Conservation (phyloP, 2,329 filamentous ascomycete species). For the Blastomyces gilchristii region DNA sequence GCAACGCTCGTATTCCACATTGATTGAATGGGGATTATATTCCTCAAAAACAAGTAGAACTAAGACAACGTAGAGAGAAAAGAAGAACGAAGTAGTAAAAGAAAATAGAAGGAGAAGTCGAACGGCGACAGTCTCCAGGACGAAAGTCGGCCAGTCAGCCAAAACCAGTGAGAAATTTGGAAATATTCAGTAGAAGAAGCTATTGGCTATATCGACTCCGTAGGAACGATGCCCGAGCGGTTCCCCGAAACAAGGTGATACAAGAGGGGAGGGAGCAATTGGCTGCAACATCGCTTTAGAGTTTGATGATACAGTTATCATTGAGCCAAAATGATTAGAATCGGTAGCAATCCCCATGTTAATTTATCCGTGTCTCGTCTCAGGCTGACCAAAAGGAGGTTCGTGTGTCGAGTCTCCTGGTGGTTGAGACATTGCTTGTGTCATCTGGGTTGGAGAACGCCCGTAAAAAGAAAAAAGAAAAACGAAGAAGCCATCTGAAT, state of each 20-base stretch:
- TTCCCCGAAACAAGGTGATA: not conserved
- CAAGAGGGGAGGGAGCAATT: not conserved
- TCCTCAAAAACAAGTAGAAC: not conserved
- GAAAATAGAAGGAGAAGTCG: not conserved
- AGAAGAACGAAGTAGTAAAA: not conserved
- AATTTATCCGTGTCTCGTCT: not conserved
- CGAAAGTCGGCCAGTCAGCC: no score
- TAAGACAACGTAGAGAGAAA: no score
- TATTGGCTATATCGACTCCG: not conserved
- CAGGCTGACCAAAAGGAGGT: not conserved
- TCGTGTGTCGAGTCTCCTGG: not conserved
- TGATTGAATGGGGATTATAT: not conserved
- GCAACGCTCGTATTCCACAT: constrained; percentile 8
- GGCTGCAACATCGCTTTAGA: not conserved
- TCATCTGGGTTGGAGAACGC: not conserved
- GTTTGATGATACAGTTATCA: not conserved
- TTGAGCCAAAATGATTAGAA: not conserved
- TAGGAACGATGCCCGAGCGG: not conserved
- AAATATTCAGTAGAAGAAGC: not conserved
- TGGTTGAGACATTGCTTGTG: not conserved
- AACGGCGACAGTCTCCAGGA: not conserved
- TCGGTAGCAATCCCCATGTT: not conserved
- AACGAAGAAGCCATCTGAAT: no score
- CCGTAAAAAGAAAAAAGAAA: not conserved
- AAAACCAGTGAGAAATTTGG: not conserved